Evolutionary conservation across 1,139 yeast species (phyloP), one percentile per base, ranked within the genome.

Genomic region (Suhomyces bolitotheri): DNA sequence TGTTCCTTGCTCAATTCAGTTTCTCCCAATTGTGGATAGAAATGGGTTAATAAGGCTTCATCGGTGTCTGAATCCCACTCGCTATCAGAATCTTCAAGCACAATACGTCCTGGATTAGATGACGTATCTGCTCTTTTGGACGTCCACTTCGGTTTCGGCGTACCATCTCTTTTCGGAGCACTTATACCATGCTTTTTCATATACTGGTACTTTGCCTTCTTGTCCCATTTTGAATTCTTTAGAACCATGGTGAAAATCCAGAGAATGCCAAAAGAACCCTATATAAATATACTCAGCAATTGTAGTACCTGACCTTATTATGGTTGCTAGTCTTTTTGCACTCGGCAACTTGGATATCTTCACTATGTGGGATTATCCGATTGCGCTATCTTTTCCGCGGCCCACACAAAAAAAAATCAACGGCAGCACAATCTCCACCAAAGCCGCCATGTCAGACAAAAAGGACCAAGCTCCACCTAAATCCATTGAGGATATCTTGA

Each of bases 401-500:
- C 20, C 6, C 7, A 7, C 8, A 17, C 20, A 8, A 6, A 17
- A 6, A 7, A 17, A 17, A 17, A 17, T 17, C 8, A 7, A 17
- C 8, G 7, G 20, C 20, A 17, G 20, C 8, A 17, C 7, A 6
- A 8, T 17, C 8, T 17, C 6, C 20, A 17, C 20, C 20, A 17
- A 17, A 16, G 6, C 9, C 31, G 24, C 14, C 21, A 43, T 39
- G 44, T 31, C 41, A 31, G 41, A 38, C 16, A 30, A 42, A 17
- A 36, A 31, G 29, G 42, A 39, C 27, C 26, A 32, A 21, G 29
- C 40, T 22, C 44, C 46, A 19, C 51, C 56, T 16, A 68, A 68
- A 48, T 54, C 66, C 29, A 68, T 77, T 33, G 79, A 75, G 49
- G 77, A 76, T 41, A 62, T 77, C 38, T 58, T 77, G 43, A 67